Evolutionary conservation across 257 asterid genomes (phyloP).

Genomic region (Rauvolfia tetraphylla): DNA sequence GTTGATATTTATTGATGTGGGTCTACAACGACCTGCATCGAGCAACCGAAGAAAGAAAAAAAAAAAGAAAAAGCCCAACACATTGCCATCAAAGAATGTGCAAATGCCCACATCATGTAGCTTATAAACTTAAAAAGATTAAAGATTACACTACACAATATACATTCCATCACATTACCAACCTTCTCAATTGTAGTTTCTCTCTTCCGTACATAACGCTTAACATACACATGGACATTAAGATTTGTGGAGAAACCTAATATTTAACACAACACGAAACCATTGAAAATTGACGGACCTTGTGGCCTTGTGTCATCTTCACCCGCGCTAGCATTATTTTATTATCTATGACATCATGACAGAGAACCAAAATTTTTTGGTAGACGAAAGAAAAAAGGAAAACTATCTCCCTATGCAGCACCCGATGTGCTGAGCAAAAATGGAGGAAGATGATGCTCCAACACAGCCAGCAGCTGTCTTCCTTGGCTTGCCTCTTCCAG

Average conservation of each 20-base stretch:
- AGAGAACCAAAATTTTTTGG: conserved; percentile 13
- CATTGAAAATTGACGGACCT: conserved; percentile 18
- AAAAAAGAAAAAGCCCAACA: too few species aligned
- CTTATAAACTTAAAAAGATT: too few species aligned
- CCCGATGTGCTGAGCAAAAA: conserved; percentile 51
- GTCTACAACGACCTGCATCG: too few species aligned
- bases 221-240: conserved; percentile 4
- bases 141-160: background rate
- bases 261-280: conserved; percentile 19
- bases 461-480: conserved; percentile 60
- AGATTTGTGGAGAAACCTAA: conserved; percentile 19
- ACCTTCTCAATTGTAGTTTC: conserved; percentile 2
- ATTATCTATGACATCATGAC: too few species aligned
- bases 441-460: conserved; percentile 82
- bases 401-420: conserved; percentile 33
- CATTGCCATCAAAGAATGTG: too few species aligned
- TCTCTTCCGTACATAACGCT: conserved; percentile 1
- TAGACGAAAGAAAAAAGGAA: background rate
- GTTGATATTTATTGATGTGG: too few species aligned
- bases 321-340: too few species aligned
- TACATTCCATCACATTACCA: conserved; percentile 13
- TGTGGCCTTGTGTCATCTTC: too few species aligned
- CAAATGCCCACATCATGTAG: too few species aligned
- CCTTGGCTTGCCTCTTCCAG: conserved; percentile 57
- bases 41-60: too few species aligned